Base-by-base conservation (phyloP, 345 rosid genomes). In the Linum trigynum region DNA sequence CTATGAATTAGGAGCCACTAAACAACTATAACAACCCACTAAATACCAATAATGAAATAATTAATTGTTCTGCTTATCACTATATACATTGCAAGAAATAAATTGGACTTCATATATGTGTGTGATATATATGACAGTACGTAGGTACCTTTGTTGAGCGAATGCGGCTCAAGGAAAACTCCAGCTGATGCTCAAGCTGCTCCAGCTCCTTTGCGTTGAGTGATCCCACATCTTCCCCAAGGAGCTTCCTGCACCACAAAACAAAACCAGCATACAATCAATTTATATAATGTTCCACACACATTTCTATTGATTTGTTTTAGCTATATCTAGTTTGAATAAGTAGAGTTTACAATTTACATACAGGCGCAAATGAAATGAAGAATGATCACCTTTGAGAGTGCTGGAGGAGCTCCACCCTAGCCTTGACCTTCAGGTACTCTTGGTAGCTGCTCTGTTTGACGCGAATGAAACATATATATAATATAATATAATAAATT, bases 151-250 rank as follows among this genome's bases (percentile, higher is more conserved):
- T 90, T 32, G 88, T 90, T 37, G 90, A 83, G 61, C 97, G 83
- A 61, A 87, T 83, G 61, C 81, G 88, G 77, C 79, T 82, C 79
- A 90, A 80, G 42, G 97, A 90, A 36, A 83, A 57, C 62, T 90
- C 97, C 15, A 87, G 79, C 48, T 86, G 95, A 77, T 71, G 69
- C 75, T 90, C 97, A 43, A 90, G 84, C 69, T 86, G 86, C 69
- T 90, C 95, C 55, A 90, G 78, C 65, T 86, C 95, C 78, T 82
- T 90, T 0, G 86, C 61, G 70, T 68, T 67, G 11, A 90, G 63
- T 5, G 84, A 82, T 36, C 78, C 92, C 71, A 90, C 68, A 61
- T 90, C 95, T 71, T 90, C 95, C 14, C 97, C 97, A 71, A 86
- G 92, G 57, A 90, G 82, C 78, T 90, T 90, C 78, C 97, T 90